Conservation (phyloP, 2,329 filamentous ascomycete species). For the Laburnicola sp. region DNA sequence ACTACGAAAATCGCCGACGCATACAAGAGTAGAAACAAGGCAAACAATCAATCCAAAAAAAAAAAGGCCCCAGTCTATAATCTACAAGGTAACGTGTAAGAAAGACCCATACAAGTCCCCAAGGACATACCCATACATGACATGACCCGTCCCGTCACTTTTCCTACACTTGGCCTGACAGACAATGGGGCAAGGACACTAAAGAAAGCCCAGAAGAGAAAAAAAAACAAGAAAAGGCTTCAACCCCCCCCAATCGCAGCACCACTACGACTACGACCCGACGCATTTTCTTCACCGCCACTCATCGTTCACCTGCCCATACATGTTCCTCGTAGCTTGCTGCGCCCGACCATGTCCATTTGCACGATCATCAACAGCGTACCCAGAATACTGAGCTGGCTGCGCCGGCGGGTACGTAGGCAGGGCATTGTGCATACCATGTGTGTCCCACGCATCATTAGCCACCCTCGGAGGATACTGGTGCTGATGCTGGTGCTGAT, state of each 20-base stretch:
- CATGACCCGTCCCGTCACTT: no score
- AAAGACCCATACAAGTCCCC: neutral
- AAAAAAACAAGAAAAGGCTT: neutral
- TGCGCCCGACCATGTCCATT: constrained; percentile 15
- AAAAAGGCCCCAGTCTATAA: constrained; percentile 1
- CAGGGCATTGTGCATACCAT: constrained; percentile 22
- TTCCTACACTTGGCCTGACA: neutral
- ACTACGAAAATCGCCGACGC: no score
- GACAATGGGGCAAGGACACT: neutral
- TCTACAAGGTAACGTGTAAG: neutral
- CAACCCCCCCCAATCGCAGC: no score
- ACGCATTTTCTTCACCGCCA: neutral
- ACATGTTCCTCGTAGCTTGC: constrained; percentile 23
- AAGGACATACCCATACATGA: neutral
- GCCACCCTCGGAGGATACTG: constrained; percentile 10
- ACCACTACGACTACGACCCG: no score
- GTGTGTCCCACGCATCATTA: constrained; percentile 32
- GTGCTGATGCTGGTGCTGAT: neutral
- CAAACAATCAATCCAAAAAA: no score
- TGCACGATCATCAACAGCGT: constrained; percentile 2
- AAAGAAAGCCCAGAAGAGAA: neutral
- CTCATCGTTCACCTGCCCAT: constrained; percentile 1
- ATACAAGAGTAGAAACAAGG: no score
- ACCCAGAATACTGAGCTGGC: constrained; percentile 14
- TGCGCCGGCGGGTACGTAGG: constrained; percentile 16